Evolutionary conservation across 2,329 filamentous ascomycete species (phyloP), one percentile per base, ranked within the genome.

Genomic region (Kalaharituber pfeilii): DNA sequence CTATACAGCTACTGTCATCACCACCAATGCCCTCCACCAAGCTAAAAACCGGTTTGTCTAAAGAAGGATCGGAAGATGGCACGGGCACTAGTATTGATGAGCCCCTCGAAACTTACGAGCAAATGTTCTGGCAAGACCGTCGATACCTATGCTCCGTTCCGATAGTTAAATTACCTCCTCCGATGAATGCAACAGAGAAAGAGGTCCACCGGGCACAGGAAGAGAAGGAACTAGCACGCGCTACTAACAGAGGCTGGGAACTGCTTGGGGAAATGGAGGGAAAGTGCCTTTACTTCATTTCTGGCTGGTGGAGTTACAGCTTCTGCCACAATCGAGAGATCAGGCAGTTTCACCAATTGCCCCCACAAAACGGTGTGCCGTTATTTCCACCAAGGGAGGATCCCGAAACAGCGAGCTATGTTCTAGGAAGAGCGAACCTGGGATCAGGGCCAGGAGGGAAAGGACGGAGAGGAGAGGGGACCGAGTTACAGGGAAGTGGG

Each of bases 301-400:
- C 80, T 1, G 88, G 88, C 0, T 95, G 88, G 88, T 95, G 88
- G 88, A 91, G 84, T 65, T 95, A 95, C 69, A 84, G 82, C 62
- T 94, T 94, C 68, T 95, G 88, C 73, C 91, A 94, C 70, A 85
- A 85, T 65, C 76, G 81, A 58, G 80, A 89, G 59, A 81, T 95
- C 58, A 83, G 85, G 64, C 88, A 95, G 68, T 95, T 93, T 69
- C 88, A 95, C 67, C 86, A 86, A 45, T 71, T 89, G 56, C 77
- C 86, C 0, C 79, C 79, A 1, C n/a, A 22, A 2, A 25, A 22
- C 25, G 42, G 42, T 47, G 22, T 3, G 15, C 13, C 42, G 3
- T 15, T 15, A 13, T 13, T 20, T 47, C 82, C 85, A 24, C 88
- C 88, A 0, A 75, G 81, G 47, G 81, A 85, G 63, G 88, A 95